phyloP scores from a whole-genome alignment of 768 basidiomycete genomes.

The Arthromyces matolae region DNA sequence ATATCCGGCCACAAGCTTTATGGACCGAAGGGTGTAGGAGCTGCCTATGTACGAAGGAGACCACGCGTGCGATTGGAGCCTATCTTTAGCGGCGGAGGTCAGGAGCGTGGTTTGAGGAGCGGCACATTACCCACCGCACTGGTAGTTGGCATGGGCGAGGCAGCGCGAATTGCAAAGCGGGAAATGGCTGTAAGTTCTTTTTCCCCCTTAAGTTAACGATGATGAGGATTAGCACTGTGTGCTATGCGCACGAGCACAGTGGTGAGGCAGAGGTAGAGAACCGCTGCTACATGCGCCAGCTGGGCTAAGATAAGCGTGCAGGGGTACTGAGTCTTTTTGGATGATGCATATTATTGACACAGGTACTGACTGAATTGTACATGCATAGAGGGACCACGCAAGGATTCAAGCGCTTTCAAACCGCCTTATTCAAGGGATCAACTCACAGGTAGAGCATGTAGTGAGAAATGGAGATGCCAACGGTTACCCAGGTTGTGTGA shows the following conservation, averaged over 20 bases:
- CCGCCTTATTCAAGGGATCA: slow-evolving; percentile 78
- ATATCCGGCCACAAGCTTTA: slow-evolving; percentile 98
- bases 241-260: slow-evolving; percentile 40
- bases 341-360: background rate
- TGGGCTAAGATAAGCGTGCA: slow-evolving; percentile 73
- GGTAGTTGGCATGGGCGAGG: slow-evolving; percentile 91
- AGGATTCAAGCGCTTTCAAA: slow-evolving; percentile 73
- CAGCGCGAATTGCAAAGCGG: slow-evolving; percentile 82
- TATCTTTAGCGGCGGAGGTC: slow-evolving; percentile 92
- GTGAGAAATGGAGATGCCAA: slow-evolving; percentile 89
- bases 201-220: slow-evolving; percentile 10
- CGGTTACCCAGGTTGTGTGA: slow-evolving; percentile 95
- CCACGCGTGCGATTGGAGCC: slow-evolving; percentile 94
- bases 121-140: slow-evolving; percentile 91
- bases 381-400: slow-evolving; percentile 69
- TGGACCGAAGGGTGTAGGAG: slow-evolving; percentile 95
- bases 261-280: slow-evolving; percentile 27
- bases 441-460: slow-evolving; percentile 81
- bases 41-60: slow-evolving; percentile 87
- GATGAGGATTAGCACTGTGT: slow-evolving; percentile 35
- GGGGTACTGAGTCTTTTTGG: slow-evolving; percentile 86
- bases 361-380: slow-evolving; percentile 19
- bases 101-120: slow-evolving; percentile 91
- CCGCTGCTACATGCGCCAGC: slow-evolving; percentile 35
- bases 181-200: slow-evolving; percentile 84